These are phyloP conservation scores for Talaromyces proteolyticus DNA, from an alignment of 495 filamentous ascomycete species.

Conservation along the genomic window DNA sequence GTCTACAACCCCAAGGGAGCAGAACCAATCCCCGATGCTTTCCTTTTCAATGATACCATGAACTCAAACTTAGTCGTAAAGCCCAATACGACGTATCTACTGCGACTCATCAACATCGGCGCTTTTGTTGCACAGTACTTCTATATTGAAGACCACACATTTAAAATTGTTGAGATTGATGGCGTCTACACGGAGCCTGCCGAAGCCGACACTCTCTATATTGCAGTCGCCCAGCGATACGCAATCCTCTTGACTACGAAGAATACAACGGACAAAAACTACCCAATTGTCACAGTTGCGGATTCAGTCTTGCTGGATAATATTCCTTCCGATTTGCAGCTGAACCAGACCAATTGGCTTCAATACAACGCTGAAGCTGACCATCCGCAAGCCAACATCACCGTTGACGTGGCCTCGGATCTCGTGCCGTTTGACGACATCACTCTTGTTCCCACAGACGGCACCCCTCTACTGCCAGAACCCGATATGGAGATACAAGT, in stretches of 20 bases:
- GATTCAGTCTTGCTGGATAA: constrained; percentile 28
- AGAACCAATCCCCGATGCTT: constrained; percentile 40
- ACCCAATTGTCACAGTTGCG: constrained; percentile 48
- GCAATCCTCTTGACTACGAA: constrained; percentile 62
- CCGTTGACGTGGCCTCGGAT: constrained; percentile 36
- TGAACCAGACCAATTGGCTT: constrained; percentile 76
- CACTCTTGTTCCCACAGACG: constrained; percentile 44
- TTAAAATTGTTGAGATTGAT: constrained; percentile 51
- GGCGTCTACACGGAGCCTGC: constrained; percentile 49
- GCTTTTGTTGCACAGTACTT: constrained; percentile 73
- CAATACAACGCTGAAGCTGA: constrained; percentile 56
- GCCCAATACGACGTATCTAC: constrained; percentile 73
- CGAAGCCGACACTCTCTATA: constrained; percentile 55
- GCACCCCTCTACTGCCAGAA: constrained; percentile 32
- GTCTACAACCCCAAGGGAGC: constrained; percentile 46
- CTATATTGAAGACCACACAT: constrained; percentile 68
- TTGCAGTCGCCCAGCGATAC: constrained; percentile 66
- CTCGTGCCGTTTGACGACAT: constrained; percentile 43
- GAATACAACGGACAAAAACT: constrained; percentile 58
- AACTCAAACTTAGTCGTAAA: constrained; percentile 52
- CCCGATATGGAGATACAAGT: constrained; percentile 23
- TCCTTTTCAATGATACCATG: constrained; percentile 52
- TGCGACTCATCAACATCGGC: constrained; percentile 71
- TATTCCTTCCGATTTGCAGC: constrained; percentile 33
- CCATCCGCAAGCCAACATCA: constrained; percentile 44